phyloP scores from a whole-genome alignment of 75 land plant genomes.

The Pseudotsuga menziesii region DNA sequence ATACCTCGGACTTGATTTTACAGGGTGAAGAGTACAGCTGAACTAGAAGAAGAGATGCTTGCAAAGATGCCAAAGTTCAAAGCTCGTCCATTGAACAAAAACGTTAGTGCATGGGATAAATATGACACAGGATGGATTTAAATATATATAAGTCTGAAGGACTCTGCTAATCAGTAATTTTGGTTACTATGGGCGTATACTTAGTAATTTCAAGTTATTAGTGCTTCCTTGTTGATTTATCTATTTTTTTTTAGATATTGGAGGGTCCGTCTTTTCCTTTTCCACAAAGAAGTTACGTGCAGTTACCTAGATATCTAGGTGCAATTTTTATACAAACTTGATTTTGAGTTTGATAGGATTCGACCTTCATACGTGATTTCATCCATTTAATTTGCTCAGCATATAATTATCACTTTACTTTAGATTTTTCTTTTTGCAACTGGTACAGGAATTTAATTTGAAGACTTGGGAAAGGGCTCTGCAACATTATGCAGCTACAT shows the following conservation, averaged over 20 bases:
- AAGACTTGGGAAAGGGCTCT: conserved; percentile 86
- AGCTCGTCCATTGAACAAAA: conserved; percentile 73
- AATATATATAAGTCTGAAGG: not conserved
- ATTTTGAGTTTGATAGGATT: not conserved
- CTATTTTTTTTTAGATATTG: conserved; percentile 56
- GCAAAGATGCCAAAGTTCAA: conserved; percentile 44
- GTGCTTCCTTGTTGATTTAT: not conserved
- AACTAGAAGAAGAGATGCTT: conserved; percentile 30
- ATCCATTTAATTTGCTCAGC: not conserved
- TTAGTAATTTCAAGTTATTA: not conserved
- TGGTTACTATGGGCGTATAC: not conserved
- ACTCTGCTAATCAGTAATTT: not conserved
- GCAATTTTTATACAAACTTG: not conserved
- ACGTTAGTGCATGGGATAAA: conserved; percentile 27
- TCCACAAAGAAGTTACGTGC: conserved; percentile 37
- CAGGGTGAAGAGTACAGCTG: conserved; percentile 53
- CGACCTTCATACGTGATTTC: not conserved
- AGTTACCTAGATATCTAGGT: conserved; percentile 67
- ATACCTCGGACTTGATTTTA: conserved; percentile 3
- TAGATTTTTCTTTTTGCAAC: not conserved
- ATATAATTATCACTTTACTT: not conserved
- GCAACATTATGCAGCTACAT: conserved; percentile 45
- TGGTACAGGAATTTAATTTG: conserved; percentile 79
- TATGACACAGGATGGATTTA: not conserved
- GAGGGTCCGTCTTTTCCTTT: conserved; percentile 46